These are phyloP conservation scores for Pythium brachiatum DNA, from an alignment of 352 stramenopile species.

Conservation along the genomic window DNA sequence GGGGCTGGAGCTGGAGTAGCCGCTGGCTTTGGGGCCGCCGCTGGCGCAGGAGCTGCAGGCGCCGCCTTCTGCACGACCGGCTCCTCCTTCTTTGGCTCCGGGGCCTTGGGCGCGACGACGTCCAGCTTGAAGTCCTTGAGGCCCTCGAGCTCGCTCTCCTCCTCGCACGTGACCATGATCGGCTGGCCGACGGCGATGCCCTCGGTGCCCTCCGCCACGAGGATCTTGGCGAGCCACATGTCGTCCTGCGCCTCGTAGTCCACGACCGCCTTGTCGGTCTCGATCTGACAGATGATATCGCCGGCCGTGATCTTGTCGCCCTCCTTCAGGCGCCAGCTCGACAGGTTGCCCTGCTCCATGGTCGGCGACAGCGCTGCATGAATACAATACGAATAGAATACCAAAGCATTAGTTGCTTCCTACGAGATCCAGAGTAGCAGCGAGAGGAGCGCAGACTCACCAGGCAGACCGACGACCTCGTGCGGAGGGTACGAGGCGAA, in stretches of 20 bases:
- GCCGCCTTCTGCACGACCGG: conserved; percentile 44
- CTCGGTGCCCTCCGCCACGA: conserved; percentile 87
- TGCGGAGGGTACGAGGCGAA: conserved; percentile 78
- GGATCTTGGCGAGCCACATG: conserved; percentile 95
- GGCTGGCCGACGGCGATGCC: conserved; percentile 92
- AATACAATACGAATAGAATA: no score
- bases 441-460: conserved; percentile 31
- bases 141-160: conserved; percentile 64
- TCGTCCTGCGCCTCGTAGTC: conserved; percentile 99
- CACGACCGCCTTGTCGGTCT: conserved; percentile 99
- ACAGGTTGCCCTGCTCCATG: conserved; percentile 96
- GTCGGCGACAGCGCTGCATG: conserved; percentile 92
- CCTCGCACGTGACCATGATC: conserved; percentile 96
- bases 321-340: conserved; percentile 93
- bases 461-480: conserved; percentile 75
- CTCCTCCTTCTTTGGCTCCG: conserved; percentile 71
- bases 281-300: conserved; percentile 96
- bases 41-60: conserved; percentile 22
- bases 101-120: conserved; percentile 29
- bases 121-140: conserved; percentile 79
- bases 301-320: conserved; percentile 91
- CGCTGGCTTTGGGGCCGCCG: conserved; percentile 25
- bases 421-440: background rate
- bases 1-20: conserved; percentile 22
- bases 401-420: no score